Evolutionary conservation across 768 basidiomycete genomes (phyloP), one percentile per base, ranked within the genome.

Genomic region (Termitomyces titanicus): DNA sequence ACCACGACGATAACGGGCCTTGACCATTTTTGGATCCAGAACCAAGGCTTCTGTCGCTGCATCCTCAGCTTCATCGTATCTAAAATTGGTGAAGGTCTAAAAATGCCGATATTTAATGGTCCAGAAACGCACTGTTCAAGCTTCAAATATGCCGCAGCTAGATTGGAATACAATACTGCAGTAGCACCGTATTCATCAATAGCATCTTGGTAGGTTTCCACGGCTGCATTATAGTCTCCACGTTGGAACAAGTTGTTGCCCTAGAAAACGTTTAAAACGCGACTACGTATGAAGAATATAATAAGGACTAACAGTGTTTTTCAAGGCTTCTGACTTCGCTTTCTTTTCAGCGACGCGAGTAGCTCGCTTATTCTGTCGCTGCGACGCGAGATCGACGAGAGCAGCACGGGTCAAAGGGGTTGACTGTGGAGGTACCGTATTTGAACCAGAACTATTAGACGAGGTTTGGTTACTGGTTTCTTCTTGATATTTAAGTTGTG

Each of bases 1-100:
- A 4, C 72, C 76, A 50, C 74, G 69, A 27, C 73, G 72, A 59
- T 67, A 76, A 15, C 74, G 70, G 34, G 74, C 72, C 52, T 77
- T 74, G 24, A 64, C 55, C 56, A 68, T 66, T 25, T 57, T 60
- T 3, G 75, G 74, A 37, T 74, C 70, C 42, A 65, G 61, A 31
- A 64, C 42, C 27, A 77, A 63, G 4, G 73, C 73, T n/a, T 67
- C 63, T 7, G 69, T 69, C 12, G 75, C 72, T 22, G 73, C 68
- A 18, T 65, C 63, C 39, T 74, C 76, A 3, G 77, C 77, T 54
- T 70, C 60, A 44, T 72, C 70, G 49, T 70, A 74, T 61, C 77
- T 77, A 46, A 27, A 6, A 39, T 47, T 46, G 17, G 5, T 39
- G 11, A 43, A 54, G 5, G 12, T 39, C 22, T 42, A 37, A 27